Evolutionary conservation across 306 rosid genomes (phyloP), one percentile per base, ranked within the genome.

Genomic region (Prunus davidiana): DNA sequence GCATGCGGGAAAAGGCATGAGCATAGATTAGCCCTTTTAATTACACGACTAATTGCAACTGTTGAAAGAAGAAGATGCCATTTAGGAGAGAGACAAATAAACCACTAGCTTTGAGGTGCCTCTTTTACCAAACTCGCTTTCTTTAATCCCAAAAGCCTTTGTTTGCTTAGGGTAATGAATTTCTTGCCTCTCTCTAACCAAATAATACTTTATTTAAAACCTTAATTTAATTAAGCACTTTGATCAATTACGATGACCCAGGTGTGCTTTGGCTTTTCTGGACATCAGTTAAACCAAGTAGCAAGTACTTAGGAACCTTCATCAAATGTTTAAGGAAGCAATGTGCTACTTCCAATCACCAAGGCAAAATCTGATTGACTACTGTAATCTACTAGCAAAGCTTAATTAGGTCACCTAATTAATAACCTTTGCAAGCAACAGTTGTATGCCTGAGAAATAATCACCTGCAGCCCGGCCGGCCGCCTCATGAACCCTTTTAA

Each of bases 51-150:
- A 12, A 56, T 56, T 19, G 28, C 62, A 58, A 58, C 64, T 1
- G n/a, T 12, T 58, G 27, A 56, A 22, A 58, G 30, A 58, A 58
- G 64, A 58, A 11, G 64, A 58, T 22, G 15, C 1, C 20, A 20
- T 22, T 10, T 18, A n/a, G 25, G 16, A 19, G 8, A 41, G 28
- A 41, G 6, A 65, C 1, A 66, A 20, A 46, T 24, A 20, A 46
- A 18, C n/a, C n/a, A n/a, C 24, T 6, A 32, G 46, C 64, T 54
- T 65, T 64, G 80, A 78, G 74, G 38, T 38, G 65, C 34, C 67
- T 73, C 76, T 64, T 72, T 16, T 12, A 82, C 76, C 86, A 55
- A 64, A 79, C 64, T 38, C 25, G 5, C 18, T 63, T 58, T 14
- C 52, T 74, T 49, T 75, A 64, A 13, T 30, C 25, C 25, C 60